Conservation (phyloP, 2,329 filamentous ascomycete species). For the Fusarium verrucosum region DNA sequence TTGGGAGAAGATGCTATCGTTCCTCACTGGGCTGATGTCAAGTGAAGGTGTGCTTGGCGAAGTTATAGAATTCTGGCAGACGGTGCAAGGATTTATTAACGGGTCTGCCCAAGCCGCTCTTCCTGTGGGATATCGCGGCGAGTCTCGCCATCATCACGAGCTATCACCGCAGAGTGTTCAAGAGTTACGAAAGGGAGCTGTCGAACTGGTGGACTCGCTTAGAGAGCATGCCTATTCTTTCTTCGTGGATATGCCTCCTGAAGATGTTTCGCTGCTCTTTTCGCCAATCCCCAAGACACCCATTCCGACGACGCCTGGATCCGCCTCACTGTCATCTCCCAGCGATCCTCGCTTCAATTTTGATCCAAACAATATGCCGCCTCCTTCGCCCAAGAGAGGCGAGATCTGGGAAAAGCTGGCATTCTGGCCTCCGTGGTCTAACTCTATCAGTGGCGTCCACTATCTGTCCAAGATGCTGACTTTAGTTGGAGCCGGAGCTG, state of each 20-base stretch:
- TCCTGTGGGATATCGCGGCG: slow-evolving; percentile 81
- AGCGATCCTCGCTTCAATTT: slow-evolving; percentile 82
- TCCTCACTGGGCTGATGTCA: slow-evolving; percentile 78
- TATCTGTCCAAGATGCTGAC: slow-evolving; percentile 85
- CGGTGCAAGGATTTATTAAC: slow-evolving; percentile 86
- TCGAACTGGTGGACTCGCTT: slow-evolving; percentile 85
- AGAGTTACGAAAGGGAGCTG: slow-evolving; percentile 78
- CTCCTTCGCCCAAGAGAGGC: slow-evolving; percentile 78
- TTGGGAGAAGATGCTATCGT: slow-evolving; percentile 87
- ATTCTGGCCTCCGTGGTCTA: slow-evolving; percentile 95
- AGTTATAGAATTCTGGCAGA: slow-evolving; percentile 93
- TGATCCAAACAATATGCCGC: slow-evolving; percentile 79
- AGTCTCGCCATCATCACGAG: slow-evolving; percentile 82
- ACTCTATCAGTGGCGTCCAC: slow-evolving; percentile 89
- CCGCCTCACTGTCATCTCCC: slow-evolving; percentile 60
- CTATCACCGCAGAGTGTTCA: slow-evolving; percentile 75
- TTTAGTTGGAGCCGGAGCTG: slow-evolving; percentile 85
- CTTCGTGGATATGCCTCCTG: slow-evolving; percentile 87
- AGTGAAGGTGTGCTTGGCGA: slow-evolving; percentile 85
- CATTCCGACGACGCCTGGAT: slow-evolving; percentile 44
- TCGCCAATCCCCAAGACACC: slow-evolving; percentile 77
- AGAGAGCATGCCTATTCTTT: slow-evolving; percentile 82
- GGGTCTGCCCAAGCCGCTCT: slow-evolving; percentile 83
- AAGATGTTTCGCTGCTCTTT: slow-evolving; percentile 88
- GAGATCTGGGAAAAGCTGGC: slow-evolving; percentile 93